phyloP scores from a whole-genome alignment of 2,329 filamentous ascomycete species.

The Triangularia verruculosa region DNA sequence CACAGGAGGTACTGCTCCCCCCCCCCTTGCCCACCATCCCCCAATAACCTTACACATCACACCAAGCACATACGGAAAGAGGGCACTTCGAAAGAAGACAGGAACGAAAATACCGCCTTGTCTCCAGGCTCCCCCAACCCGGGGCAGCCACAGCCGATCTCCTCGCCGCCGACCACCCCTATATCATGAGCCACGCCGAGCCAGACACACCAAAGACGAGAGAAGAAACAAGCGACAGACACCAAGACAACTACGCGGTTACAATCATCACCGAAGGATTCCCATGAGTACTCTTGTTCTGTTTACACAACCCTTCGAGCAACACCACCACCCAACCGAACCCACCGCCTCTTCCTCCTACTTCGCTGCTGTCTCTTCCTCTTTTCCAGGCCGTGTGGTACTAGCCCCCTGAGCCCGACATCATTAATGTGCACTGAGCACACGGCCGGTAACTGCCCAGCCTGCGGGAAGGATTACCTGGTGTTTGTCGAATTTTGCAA shows the following conservation, averaged over 20 bases:
- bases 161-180: neutral
- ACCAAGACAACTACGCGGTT: neutral
- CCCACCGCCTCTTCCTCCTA: neutral
- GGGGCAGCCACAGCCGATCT: neutral
- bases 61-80: neutral
- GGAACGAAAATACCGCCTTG: neutral
- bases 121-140: neutral
- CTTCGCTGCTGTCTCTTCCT: neutral
- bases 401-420: slow-evolving; percentile 10
- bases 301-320: neutral
- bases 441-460: slow-evolving; percentile 51
- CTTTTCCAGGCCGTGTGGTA: neutral
- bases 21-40: neutral
- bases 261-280: slow-evolving; percentile 3
- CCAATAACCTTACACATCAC: slow-evolving; percentile 7
- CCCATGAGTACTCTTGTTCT: neutral
- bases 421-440: slow-evolving; percentile 59
- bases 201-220: neutral
- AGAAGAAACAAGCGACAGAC: neutral
- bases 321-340: neutral
- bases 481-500: slow-evolving; percentile 57
- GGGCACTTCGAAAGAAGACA: neutral
- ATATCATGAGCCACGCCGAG: neutral
- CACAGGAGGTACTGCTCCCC: slow-evolving; percentile 4
- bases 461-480: slow-evolving; percentile 58